Base-by-base conservation (phyloP, 2,329 filamentous ascomycete species). In the Talaromyces sp. region DNA sequence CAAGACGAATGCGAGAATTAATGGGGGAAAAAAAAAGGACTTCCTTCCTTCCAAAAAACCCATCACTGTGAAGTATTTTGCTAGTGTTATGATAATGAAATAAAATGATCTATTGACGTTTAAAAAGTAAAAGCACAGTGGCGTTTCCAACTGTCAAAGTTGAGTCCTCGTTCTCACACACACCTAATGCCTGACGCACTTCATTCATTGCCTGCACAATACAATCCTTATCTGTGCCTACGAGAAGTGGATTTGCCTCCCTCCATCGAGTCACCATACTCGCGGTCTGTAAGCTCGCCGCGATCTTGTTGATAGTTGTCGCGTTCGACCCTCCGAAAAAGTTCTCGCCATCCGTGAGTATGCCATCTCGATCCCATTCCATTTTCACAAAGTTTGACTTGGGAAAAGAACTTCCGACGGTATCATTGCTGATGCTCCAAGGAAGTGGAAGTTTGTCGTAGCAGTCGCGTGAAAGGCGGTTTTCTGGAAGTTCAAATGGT, bases 361-460 rank as follows among this genome's bases (percentile, higher is more conserved):
- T 56, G 8, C 71, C 70, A 32, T 61, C 54, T 9, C 50, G 45
- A 41, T 57, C 51, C 78, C 78, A 83, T 16, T 78, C 74, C 44
- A 68, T 71, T 1, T 77, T 68, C 3, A 69, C 51, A 44, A 81
- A 80, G 0, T 63, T 63, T 0, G 19, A 50, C 59, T 72, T 42
- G 3, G 76, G 70, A 54, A 85, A 80, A 1, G 60, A 73, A 0
- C 50, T 10, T 0, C 73, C 66, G 0, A 70, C 60, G 1, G 55
- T 44, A 4, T 65, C 56, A 6, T 50, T 20, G 20, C 22, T 20
- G 3, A 75, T 22, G 0, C 68, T 72, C 82, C 82, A 86, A 0
- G 83, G 83, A 14, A 85, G 65, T 4, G 58, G 53, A 2, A 84
- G 67, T 11, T 71, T 63, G 1, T 56, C 49, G 59, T 83, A 85